phyloP scores from a whole-genome alignment of 768 basidiomycete species.

The Amanita muscaria region DNA sequence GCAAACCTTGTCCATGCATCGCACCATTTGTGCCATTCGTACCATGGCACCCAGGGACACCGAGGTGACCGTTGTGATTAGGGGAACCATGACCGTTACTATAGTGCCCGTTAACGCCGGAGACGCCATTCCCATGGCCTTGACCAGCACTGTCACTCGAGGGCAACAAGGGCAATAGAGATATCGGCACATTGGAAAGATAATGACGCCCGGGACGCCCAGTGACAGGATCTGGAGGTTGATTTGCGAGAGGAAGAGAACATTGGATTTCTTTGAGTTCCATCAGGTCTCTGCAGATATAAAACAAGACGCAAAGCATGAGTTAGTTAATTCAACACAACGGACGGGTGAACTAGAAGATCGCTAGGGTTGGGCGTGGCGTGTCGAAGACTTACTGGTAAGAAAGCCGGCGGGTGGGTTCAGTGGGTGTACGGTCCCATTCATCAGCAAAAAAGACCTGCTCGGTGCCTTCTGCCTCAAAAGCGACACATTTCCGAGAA shows the following conservation, averaged over 20 bases:
- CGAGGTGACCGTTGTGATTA: too few species aligned
- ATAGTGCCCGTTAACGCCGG: too few species aligned
- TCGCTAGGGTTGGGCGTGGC: conserved; percentile 5
- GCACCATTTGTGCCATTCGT: too few species aligned
- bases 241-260: conserved; percentile 50
- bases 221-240: conserved; percentile 34
- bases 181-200: conserved; percentile 52
- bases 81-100: too few species aligned
- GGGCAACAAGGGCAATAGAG: conserved; percentile 47
- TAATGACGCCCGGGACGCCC: conserved; percentile 32
- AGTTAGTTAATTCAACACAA: conserved; percentile 6
- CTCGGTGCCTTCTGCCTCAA: conserved; percentile 44
- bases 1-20: too few species aligned
- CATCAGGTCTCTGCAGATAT: conserved; percentile 41
- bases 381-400: conserved; percentile 49
- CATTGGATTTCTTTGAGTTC: conserved; percentile 65
- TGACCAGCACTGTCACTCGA: conserved; percentile 14
- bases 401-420: conserved; percentile 50
- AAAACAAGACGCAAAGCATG: conserved; percentile 4
- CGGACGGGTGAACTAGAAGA: background rate
- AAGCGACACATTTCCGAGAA: conserved; percentile 51
- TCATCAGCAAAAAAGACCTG: conserved; percentile 63
- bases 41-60: too few species aligned
- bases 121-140: too few species aligned
- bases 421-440: conserved; percentile 71